phyloP scores from a whole-genome alignment of 2,329 filamentous ascomycete genomes.

The Neonectria ditissima region DNA sequence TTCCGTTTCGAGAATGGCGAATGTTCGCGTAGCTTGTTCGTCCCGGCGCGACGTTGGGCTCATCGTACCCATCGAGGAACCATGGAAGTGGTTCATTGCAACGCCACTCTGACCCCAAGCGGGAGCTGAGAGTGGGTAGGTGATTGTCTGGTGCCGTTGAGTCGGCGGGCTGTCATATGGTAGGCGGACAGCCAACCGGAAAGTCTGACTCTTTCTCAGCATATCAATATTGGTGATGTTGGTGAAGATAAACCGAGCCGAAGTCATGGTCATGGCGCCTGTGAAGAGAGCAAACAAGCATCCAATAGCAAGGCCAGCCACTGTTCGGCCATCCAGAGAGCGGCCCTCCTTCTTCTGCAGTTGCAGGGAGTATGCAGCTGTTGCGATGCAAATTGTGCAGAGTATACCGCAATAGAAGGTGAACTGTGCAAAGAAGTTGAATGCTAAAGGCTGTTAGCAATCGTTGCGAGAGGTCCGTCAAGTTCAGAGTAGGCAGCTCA shows the following conservation, averaged over 20 bases:
- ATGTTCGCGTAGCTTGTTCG: constrained; percentile 70
- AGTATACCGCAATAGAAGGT: constrained; percentile 78
- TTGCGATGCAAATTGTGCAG: constrained; percentile 72
- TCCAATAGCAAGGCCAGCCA: constrained; percentile 74
- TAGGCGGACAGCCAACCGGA: constrained; percentile 80
- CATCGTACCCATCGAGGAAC: constrained; percentile 30
- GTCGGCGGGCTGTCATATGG: constrained; percentile 61
- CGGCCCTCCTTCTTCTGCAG: constrained; percentile 60
- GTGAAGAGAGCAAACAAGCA: constrained; percentile 85
- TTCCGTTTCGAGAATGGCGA: constrained; percentile 81
- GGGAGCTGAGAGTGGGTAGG: constrained; percentile 64
- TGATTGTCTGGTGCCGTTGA: constrained; percentile 63
- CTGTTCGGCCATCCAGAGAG: constrained; percentile 68
- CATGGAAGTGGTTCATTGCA: constrained; percentile 20
- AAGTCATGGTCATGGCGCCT: constrained; percentile 79
- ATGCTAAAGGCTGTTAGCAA: constrained; percentile 59
- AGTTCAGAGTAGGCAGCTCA: constrained; percentile 50
- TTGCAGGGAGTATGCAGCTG: constrained; percentile 72
- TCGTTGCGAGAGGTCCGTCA: neutral
- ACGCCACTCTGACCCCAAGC: constrained; percentile 22
- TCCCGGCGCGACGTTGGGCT: constrained; percentile 51
- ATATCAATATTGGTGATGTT: constrained; percentile 91
- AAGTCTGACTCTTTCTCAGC: constrained; percentile 71
- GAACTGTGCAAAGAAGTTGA: constrained; percentile 95
- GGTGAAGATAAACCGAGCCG: constrained; percentile 73